phyloP scores from a whole-genome alignment of 257 asterid species.

The Henckelia pumila region DNA sequence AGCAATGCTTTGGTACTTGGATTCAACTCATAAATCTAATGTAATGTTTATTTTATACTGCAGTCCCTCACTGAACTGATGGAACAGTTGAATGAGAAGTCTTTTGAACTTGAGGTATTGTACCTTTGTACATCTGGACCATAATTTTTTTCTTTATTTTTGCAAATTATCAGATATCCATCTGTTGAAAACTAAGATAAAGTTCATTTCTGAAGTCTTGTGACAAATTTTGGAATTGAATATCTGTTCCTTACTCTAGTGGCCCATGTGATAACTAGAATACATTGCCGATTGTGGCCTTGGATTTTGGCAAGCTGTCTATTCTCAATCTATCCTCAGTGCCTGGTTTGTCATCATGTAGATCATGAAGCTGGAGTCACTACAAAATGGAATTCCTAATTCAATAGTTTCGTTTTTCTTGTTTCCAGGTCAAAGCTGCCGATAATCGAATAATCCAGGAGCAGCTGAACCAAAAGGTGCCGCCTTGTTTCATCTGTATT shows the following conservation, averaged over 20 bases:
- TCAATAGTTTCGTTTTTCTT: slow-evolving; percentile 20
- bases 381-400: slow-evolving; percentile 1
- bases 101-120: slow-evolving; percentile 97
- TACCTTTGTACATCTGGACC: slow-evolving; percentile 23
- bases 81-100: slow-evolving; percentile 85
- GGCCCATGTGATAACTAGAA: background rate
- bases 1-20: slow-evolving; percentile 11
- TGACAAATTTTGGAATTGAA: slow-evolving; percentile 2
- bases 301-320: background rate
- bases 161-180: background rate
- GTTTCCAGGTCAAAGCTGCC: slow-evolving; percentile 83
- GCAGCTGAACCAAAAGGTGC: slow-evolving; percentile 88
- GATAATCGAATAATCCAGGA: slow-evolving; percentile 94
- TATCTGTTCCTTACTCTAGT: background rate
- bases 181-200: background rate
- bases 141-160: slow-evolving; percentile 1
- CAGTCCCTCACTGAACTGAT: slow-evolving; percentile 72
- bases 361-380: slow-evolving; percentile 8
- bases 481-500: slow-evolving; percentile 29
- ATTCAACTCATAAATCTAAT: slow-evolving; percentile 8
- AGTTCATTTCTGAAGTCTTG: slow-evolving; percentile 8
- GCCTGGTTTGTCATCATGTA: slow-evolving; percentile 16
- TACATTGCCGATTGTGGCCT: background rate
- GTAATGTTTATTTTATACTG: slow-evolving; percentile 32
- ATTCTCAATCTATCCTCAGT: slow-evolving; percentile 13